Conservation (phyloP, 2,329 filamentous ascomycete species). For the Alternaria postmessia region DNA sequence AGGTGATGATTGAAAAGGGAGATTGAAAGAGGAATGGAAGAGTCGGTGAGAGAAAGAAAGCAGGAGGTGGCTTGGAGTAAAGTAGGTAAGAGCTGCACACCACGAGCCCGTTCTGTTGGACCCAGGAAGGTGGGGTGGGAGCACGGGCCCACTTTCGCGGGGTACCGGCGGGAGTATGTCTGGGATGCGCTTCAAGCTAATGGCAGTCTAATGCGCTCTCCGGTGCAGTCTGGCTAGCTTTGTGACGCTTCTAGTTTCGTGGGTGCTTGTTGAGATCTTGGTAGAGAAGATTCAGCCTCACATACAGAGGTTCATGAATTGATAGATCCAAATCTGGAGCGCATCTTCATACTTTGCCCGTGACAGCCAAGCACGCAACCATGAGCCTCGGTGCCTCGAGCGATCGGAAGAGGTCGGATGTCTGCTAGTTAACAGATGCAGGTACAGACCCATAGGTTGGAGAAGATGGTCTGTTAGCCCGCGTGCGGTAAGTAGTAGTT, state of each 20-base stretch:
- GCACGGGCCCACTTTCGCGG: conserved; percentile 39
- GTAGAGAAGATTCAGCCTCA: background rate
- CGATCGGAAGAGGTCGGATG: conserved; percentile 9
- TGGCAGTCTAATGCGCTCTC: conserved; percentile 9
- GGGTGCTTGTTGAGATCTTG: conserved; percentile 7
- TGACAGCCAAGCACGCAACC: background rate
- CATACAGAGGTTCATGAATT: background rate
- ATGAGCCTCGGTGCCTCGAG: conserved; percentile 10
- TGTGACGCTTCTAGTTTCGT: conserved; percentile 13
- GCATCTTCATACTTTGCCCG: background rate
- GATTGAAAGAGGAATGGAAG: conserved; percentile 22
- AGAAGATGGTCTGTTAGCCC: background rate
- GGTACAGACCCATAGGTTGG: conserved; percentile 11
- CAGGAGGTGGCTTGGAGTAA: conserved; percentile 29
- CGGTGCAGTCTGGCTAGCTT: background rate
- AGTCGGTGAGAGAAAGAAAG: conserved; percentile 22
- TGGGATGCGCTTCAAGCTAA: conserved; percentile 20
- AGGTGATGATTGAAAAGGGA: conserved; percentile 12
- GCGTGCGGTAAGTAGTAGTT: conserved; percentile 3
- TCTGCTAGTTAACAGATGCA: conserved; percentile 10
- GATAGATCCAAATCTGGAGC: too few species aligned
- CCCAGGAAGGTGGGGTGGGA: conserved; percentile 31
- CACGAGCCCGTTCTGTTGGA: conserved; percentile 41
- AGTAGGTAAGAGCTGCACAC: conserved; percentile 34
- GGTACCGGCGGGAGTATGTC: conserved; percentile 28